Evolutionary conservation across 257 asterid genomes (phyloP).

Genomic region (Thymus quinquecostatus): DNA sequence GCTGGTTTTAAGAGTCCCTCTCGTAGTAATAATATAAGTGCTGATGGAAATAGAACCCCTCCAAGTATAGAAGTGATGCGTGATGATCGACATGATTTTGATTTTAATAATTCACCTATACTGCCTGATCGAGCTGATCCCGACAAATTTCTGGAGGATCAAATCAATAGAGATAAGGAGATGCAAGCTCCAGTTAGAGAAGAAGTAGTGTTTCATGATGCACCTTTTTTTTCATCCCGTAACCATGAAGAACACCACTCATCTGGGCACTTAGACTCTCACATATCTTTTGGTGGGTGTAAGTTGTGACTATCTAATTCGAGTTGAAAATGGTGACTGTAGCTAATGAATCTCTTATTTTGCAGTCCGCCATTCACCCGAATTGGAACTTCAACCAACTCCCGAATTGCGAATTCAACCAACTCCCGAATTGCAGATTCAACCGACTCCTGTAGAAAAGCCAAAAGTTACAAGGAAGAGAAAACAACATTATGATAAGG

Average conservation of each 20-base stretch:
- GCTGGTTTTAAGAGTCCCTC: constrained; percentile 32
- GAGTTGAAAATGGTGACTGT: neutral
- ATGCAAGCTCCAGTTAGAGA: constrained; percentile 38
- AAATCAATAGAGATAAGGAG: constrained; percentile 52
- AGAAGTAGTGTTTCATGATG: constrained; percentile 50
- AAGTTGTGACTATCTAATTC: neutral
- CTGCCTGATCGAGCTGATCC: constrained; percentile 62
- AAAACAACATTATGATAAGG: constrained; percentile 46
- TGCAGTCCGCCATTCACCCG: constrained; percentile 55
- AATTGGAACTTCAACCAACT: constrained; percentile 51
- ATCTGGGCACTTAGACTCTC: constrained; percentile 37
- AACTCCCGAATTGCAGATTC: constrained; percentile 58
- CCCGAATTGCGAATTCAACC: constrained; percentile 57
- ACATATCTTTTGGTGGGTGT: constrained; percentile 54
- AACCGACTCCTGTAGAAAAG: constrained; percentile 48
- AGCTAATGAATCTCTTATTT: constrained; percentile 6
- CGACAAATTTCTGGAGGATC: constrained; percentile 59
- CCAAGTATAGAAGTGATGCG: constrained; percentile 62
- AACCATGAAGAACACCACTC: constrained; percentile 45
- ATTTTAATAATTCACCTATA: constrained; percentile 42
- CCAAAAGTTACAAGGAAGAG: constrained; percentile 58
- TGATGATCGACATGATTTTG: constrained; percentile 48
- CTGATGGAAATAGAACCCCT: constrained; percentile 37
- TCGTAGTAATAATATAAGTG: constrained; percentile 33
- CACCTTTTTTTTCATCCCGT: constrained; percentile 39